phyloP scores from a whole-genome alignment of 805 yeast species.

The Candida verbasci region DNA sequence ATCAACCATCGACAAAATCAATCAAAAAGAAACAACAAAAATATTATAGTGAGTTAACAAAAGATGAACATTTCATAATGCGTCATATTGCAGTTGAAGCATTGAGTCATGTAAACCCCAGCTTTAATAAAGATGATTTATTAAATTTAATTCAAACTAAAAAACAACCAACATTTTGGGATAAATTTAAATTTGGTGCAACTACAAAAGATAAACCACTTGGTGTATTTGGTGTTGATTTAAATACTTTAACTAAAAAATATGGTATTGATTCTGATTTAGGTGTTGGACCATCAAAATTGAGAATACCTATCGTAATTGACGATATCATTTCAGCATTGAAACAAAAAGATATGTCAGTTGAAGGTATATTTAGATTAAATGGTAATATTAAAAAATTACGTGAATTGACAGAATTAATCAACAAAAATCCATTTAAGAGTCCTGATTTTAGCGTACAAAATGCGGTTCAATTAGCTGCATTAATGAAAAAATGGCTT shows the following conservation, averaged over 20 bases:
- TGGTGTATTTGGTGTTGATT: constrained; percentile 72
- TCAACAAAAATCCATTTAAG: constrained; percentile 68
- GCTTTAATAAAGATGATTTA: constrained; percentile 31
- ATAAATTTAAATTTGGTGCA: constrained; percentile 38
- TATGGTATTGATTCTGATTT: constrained; percentile 80
- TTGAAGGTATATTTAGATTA: constrained; percentile 92
- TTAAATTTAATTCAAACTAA: constrained; percentile 38
- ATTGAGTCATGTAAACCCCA: constrained; percentile 28
- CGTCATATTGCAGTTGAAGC: constrained; percentile 58
- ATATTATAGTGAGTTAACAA: constrained; percentile 62
- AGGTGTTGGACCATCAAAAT: constrained; percentile 77
- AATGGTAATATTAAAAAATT: constrained; percentile 90
- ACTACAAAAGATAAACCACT: constrained; percentile 22
- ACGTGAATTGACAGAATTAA: constrained; percentile 64
- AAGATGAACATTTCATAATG: constrained; percentile 53
- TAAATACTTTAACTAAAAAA: constrained; percentile 62
- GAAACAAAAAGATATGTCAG: constrained; percentile 88
- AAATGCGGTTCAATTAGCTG: constrained; percentile 88
- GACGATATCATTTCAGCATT: constrained; percentile 84
- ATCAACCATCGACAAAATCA: too few species aligned
- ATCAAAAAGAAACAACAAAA: constrained; percentile 22
- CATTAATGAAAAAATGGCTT: constrained; percentile 82
- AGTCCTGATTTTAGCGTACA: constrained; percentile 71
- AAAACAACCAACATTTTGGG: constrained; percentile 50
- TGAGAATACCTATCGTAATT: constrained; percentile 77